Percentiles rank a stretch among this genome's conserved stretches.
Evolutionary conservation across 805 yeast species (phyloP).

Genomic region (Crinitomyces ghanaensis): DNA sequence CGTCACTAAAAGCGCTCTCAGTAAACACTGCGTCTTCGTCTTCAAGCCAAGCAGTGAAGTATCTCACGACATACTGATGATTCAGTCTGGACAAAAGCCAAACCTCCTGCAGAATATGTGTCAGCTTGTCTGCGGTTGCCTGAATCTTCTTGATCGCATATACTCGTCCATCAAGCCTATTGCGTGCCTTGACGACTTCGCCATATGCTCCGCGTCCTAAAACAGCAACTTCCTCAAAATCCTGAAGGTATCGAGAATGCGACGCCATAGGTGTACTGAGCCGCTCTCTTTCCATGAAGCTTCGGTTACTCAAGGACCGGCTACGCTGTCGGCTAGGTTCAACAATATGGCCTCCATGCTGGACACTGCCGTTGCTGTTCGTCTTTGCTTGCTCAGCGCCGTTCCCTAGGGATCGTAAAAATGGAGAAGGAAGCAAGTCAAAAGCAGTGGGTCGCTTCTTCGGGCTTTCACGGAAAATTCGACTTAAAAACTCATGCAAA

Average conservation of each 20-base stretch:
- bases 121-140: constrained; percentile 68
- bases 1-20: constrained; percentile 27
- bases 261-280: neutral
- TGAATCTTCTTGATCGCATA: constrained; percentile 90
- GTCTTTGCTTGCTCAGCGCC: no score
- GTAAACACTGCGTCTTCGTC: constrained; percentile 45
- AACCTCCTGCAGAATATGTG: constrained; percentile 80
- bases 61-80: constrained; percentile 92
- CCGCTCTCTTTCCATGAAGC: neutral
- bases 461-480: constrained; percentile 53
- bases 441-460: constrained; percentile 71
- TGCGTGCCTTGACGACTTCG: constrained; percentile 94
- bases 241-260: constrained; percentile 73
- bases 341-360: no score
- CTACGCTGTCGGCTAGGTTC: no score
- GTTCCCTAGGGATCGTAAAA: constrained; percentile 69
- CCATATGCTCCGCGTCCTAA: constrained; percentile 96
- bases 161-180: constrained; percentile 84
- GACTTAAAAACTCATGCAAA: constrained; percentile 52
- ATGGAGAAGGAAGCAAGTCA: constrained; percentile 74
- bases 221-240: constrained; percentile 87
- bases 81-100: constrained; percentile 82
- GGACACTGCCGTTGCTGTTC: no score
- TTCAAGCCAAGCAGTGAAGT: constrained; percentile 96
- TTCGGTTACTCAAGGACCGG: neutral